Evolutionary conservation across 2,329 filamentous ascomycete genomes (phyloP), one percentile per base, ranked within the genome.

Genomic region (Sporothrix variecibatus): DNA sequence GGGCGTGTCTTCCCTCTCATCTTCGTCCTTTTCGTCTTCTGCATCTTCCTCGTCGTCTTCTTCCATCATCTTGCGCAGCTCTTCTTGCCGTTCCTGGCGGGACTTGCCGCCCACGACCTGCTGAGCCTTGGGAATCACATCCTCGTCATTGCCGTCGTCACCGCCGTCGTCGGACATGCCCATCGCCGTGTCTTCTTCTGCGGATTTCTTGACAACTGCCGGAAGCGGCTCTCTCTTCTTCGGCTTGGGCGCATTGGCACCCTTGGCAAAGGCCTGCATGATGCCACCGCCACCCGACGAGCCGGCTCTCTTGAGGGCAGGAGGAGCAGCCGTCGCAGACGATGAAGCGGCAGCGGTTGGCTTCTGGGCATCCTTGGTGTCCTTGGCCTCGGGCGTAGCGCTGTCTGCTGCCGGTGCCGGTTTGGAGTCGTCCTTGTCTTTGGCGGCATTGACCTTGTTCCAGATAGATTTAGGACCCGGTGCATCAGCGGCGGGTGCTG

Each of bases 181-280:
- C 79, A 90, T 76, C 58, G 71, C 85, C 3, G 81, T 78, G 73
- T 85, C 85, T 81, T 91, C 87, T 77, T 88, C 85, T 3, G 83
- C 77, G 15, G 80, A 84, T 23, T 82, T 80, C n/a, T 82, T 81
- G 68, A 84, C 82, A 49, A 81, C 81, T 75, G 84, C 74, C 15
- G 78, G 51, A 2, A 56, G 73, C 0, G 78, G 74, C 15, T 76
- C 75, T n/a, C 77, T 76, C 73, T 76, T 72, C 80, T 91, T 93
- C 4, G 90, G 85, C 78, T 84, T 86, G 3, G 82, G 78, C 0
- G 85, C 82, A 3, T 85, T 82, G 5, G 86, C 84, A 3, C 86
- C 81, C 78, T 92, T 93, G 17, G 93, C 92, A 80, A 97, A 97
- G 0, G 93, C 92, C 75, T 92, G 91, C 86, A 96, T 94, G 34